Base-by-base conservation (phyloP, 768 basidiomycete species). In the Lactarius psammicola region DNA sequence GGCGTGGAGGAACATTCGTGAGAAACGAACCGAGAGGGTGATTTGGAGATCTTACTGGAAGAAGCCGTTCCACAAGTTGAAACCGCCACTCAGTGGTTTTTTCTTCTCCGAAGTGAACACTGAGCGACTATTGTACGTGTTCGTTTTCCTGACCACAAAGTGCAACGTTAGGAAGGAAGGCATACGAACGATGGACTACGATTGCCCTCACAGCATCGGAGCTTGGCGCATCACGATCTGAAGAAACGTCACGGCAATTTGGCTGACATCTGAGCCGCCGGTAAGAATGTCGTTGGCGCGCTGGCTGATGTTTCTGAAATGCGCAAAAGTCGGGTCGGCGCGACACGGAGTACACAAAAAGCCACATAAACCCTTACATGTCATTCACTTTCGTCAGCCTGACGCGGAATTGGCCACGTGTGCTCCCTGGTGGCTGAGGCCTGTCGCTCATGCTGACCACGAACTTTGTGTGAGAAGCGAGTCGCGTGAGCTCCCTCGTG, bases 31-130 rank as follows among this genome's bases (percentile, higher is more conserved):
- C 18, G 8, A 28, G 23, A 23, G 34, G 11, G 31, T 15, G 20
- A 31, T 31, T 4, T 4, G 34, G 23, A 33, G 2, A 20, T 30
- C 57, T n/a, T 38, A 69, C 68, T 69, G 68, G 9, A 69, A 69
- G 46, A 59, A 69, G 18, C 68, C 68, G 4, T 66, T 68, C 68
- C 68, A 69, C 13, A 69, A 58, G n/a, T 69, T 62, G 55, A 69
- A 69, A 11, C 68, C 68, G 18, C 65, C 65, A 30, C 66, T 62
- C 34, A 69, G 13, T 15, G 59, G 42, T 15, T 62, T 62, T 33
- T 20, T 62, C 55, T 34, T 62, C 8, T 56, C 31, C 9, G 64
- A 6, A 13, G 68, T 68, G 54, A 69, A 69, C 18, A 69, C 65
- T 5, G 68, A 69, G 17, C 68, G 68, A 18, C 17, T 26, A 28